Base-by-base conservation (phyloP, 805 yeast genomes). In the Hagleromyces aurorensis region DNA sequence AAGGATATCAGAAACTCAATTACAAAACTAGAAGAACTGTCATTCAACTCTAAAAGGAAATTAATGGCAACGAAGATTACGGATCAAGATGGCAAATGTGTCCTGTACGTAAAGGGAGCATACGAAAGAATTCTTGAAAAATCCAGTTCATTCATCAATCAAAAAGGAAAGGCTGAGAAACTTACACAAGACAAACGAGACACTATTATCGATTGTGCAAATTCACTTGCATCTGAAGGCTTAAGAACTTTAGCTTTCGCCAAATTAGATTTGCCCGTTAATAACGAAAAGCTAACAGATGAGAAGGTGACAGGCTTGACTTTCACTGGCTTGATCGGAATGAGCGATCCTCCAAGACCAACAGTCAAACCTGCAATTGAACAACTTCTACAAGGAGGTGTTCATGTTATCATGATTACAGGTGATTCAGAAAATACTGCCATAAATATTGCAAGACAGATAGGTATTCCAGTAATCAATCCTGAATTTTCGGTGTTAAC, bases 331-430 rank as follows among this genome's bases (percentile, higher is more conserved):
- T 60, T 91, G 25, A 67, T 85, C 40, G 97, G 96, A 33, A 86
- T 91, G 94, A 85, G 84, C 47, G 99, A 91, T 59, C 99, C 99
- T 7, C 99, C 99, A 34, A 74, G 98, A 49, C 80, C 87, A 7
- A 76, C 79, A 38, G 97, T 91, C 3, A 70, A 73, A 27, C 63
- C 67, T 28, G 81, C 96, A 2, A 72, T 91, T 34, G 70, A 81
- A 21, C 67, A 75, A 40, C 67, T 91, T 34, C 67, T 86, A 64
- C 76, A 76, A 49, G 96, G 97, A 38, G 95, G 97, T 24, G 98
- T 91, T 23, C 94, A 85, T 50, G 85, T 91, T n/a, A 83, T 91
- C 29, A 91, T 91, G 97, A 89, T 91, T 41, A 91, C 99, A 6
- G 96, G 96, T 46, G 96, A 87, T 56, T 71, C 84, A 20, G 94